Evolutionary conservation across 1,139 yeast species (phyloP), one percentile per base, ranked within the genome.

Genomic region (Magnusiomyces paraingens): DNA sequence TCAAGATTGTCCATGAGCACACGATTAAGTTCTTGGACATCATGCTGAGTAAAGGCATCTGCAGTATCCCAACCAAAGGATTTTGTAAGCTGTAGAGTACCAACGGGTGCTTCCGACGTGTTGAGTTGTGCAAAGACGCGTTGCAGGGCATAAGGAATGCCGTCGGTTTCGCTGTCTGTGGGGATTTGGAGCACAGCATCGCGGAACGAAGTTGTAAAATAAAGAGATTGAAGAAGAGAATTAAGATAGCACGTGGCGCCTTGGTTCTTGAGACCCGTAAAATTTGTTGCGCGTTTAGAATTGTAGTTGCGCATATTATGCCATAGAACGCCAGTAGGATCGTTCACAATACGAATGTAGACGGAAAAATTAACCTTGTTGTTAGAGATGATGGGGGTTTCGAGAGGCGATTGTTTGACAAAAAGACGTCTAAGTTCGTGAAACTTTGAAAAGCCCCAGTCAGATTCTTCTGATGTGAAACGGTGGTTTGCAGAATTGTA

Each of bases 211-310:
- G 83, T 84, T 1, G 99, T 93, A 64, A 90, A 88, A 67, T 78
- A 93, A 64, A 94, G 86, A 21, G 96, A 87, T 68, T 93, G 99
- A 55, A 93, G 72, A 56, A 93, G 75, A 1, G 98, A 91, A 68
- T 93, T 93, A 66, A 93, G 79, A 68, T 93, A 93, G 68, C 99
- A 93, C 0, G 99, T 93, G 2, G 99, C 99, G 57, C 99, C 99
- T 71, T 93, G 99, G 67, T 93, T 93, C 61, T 83, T 86, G 61
- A 93, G 80, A 1, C 99, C 99, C 8, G 91, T 96, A 66, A 77
- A 90, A 0, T 98, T 97, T 0, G 99, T 88, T 51, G 76, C 82
- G 63, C 81, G 79, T 66, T 90, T 90, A 1, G 98, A 90, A 70
- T 93, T 91, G 70, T 93, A 93, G 64, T 87, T 86, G 45, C 76